Conservation (phyloP, 2,329 filamentous ascomycete genomes). For the Penicillium sclerotigenum region DNA sequence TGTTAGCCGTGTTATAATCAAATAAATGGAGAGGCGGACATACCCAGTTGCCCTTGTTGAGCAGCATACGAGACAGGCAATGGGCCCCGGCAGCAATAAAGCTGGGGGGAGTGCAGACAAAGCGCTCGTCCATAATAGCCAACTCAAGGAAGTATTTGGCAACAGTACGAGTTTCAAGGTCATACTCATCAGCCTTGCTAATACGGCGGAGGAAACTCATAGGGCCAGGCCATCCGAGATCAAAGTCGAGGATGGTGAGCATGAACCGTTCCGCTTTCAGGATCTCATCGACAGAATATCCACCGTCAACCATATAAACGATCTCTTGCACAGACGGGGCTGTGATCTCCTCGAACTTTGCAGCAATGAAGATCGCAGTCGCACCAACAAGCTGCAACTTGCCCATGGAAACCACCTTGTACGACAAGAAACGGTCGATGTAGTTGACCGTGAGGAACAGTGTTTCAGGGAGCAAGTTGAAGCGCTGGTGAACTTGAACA, state of each 20-base stretch:
- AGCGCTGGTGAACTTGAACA: slow-evolving; percentile 90
- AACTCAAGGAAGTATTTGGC: slow-evolving; percentile 98
- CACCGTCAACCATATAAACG: slow-evolving; percentile 95
- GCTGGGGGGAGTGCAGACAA: slow-evolving; percentile 86
- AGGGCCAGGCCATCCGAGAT: slow-evolving; percentile 95
- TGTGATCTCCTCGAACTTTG: slow-evolving; percentile 99
- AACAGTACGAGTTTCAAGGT: slow-evolving; percentile 88
- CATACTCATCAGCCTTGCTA: slow-evolving; percentile 98
- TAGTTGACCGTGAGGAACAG: slow-evolving; percentile 94
- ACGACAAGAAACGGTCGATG: slow-evolving; percentile 91
- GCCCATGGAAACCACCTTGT: slow-evolving; percentile 89
- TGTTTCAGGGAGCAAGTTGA: slow-evolving; percentile 87
- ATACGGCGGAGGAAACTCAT: slow-evolving; percentile 97
- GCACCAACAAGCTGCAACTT: slow-evolving; percentile 96
- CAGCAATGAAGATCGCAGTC: slow-evolving; percentile 90
- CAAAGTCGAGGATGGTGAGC: slow-evolving; percentile 93
- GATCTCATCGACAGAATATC: slow-evolving; percentile 86
- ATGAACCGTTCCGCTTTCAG: slow-evolving; percentile 97
- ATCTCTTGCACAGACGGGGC: slow-evolving; percentile 94
- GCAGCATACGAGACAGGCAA: slow-evolving; percentile 81
- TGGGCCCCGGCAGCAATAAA: slow-evolving; percentile 89
- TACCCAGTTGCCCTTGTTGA: slow-evolving; percentile 93
- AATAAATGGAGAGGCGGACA: slow-evolving; percentile 37
- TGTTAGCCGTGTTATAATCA: slow-evolving; percentile 18
- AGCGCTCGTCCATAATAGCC: slow-evolving; percentile 96